Evolutionary conservation across 2,329 filamentous ascomycete genomes (phyloP).

Genomic region (Ilyonectria sp.): DNA sequence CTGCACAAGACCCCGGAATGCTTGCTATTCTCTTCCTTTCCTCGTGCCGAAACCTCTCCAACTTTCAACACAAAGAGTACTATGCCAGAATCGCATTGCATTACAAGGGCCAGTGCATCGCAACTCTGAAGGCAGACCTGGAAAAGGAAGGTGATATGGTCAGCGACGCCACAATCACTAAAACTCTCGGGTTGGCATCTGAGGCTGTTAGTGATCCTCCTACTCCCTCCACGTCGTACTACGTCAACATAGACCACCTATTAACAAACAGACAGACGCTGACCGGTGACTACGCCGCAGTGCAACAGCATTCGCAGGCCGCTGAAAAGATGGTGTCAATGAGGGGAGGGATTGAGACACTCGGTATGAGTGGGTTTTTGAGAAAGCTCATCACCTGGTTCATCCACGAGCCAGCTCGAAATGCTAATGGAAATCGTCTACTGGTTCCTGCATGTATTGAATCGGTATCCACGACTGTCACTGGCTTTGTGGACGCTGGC

Average conservation of each 20-base stretch:
- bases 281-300: background rate
- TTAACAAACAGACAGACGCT: conserved; percentile 2
- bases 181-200: conserved; percentile 34
- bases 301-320: conserved; percentile 8
- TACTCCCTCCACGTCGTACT: too few relatives aligned
- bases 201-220: conserved; percentile 9
- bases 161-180: conserved; percentile 41
- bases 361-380: conserved; percentile 13
- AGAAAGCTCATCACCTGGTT: conserved; percentile 21
- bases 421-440: background rate
- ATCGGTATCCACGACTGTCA: background rate
- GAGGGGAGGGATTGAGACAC: conserved; percentile 9
- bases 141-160: conserved; percentile 19
- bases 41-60: conserved; percentile 35
- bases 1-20: conserved; percentile 41
- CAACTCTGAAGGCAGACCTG: conserved; percentile 25
- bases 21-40: conserved; percentile 37
- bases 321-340: conserved; percentile 17
- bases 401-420: background rate
- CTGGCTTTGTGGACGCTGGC: background rate
- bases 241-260: too few relatives aligned
- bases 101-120: conserved; percentile 38
- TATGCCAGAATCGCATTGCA: conserved; percentile 15
- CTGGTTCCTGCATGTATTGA: background rate
- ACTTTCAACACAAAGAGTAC: conserved; percentile 19